These are phyloP conservation scores for Geotrichum phurueaensis DNA, from an alignment of 1,139 yeast species.

Conservation along the genomic window DNA sequence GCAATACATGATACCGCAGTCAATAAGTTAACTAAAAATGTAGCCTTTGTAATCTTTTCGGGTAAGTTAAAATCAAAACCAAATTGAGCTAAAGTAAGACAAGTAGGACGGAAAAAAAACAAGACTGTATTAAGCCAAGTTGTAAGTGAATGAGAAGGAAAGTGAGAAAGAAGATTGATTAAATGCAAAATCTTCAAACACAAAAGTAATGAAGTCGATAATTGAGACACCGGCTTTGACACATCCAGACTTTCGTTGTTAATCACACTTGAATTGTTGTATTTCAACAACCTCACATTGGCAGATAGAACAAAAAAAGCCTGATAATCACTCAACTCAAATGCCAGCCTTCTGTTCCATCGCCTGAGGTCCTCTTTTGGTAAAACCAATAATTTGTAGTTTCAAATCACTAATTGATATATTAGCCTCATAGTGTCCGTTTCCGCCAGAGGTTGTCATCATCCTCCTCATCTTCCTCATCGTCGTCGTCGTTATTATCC, in stretches of 20 bases:
- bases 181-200: not conserved
- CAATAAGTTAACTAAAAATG: not conserved
- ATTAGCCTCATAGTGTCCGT: constrained; percentile 2
- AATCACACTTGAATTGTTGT: not conserved
- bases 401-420: not conserved
- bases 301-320: not conserved
- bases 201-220: not conserved
- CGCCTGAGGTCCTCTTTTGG: not conserved
- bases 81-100: not conserved
- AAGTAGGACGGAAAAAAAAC: constrained; percentile 3
- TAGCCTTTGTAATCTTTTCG: not conserved
- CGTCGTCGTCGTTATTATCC: constrained; percentile 6
- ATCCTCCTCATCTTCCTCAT: constrained; percentile 29
- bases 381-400: not conserved
- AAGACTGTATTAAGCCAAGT: not conserved
- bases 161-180: not conserved
- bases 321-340: not conserved
- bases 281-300: not conserved
- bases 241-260: not conserved
- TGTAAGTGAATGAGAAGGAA: not conserved
- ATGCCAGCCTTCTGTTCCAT: too few species aligned
- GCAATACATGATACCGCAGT: constrained; percentile 33
- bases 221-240: not conserved
- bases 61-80: not conserved
- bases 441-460: constrained; percentile 12